Percentiles rank a stretch among this genome's conserved stretches.
phyloP scores from a whole-genome alignment of 129 eudicot genomes.

The Arctium minus region DNA sequence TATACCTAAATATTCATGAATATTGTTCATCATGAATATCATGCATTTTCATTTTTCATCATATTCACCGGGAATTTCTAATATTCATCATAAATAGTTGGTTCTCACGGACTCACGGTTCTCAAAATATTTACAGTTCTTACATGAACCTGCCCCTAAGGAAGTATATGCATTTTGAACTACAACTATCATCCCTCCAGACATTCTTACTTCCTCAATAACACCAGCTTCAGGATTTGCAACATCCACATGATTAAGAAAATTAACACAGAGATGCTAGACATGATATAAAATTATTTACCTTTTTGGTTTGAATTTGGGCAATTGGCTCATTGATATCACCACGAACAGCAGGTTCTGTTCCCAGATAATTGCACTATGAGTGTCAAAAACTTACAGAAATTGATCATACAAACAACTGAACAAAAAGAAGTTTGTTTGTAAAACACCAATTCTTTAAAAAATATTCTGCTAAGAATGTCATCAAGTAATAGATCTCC shows the following conservation, averaged over 20 bases:
- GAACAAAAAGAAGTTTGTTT: background rate
- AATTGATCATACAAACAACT: background rate
- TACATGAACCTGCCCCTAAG: background rate
- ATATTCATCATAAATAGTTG: background rate
- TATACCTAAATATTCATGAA: background rate
- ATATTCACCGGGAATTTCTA: background rate
- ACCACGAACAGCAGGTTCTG: conserved; percentile 22
- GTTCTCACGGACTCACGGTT: background rate
- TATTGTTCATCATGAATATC: background rate
- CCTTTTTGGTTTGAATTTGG: background rate
- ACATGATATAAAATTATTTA: background rate
- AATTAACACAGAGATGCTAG: background rate
- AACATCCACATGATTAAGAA: background rate
- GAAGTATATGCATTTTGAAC: background rate
- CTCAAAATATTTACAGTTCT: background rate
- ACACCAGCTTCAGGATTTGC: background rate
- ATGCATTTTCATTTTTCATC: background rate
- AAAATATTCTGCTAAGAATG: background rate
- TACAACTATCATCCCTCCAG: background rate
- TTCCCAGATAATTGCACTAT: background rate
- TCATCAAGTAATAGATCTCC: background rate
- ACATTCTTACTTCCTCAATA: background rate
- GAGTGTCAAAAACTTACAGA: conserved; percentile 5
- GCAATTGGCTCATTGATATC: background rate
- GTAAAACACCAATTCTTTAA: background rate